A percentile compares a stretch with the other conserved stretches of the same genome.
Conservation (phyloP, 208 protist genomes). For the Herpetomonas tarakana region DNA sequence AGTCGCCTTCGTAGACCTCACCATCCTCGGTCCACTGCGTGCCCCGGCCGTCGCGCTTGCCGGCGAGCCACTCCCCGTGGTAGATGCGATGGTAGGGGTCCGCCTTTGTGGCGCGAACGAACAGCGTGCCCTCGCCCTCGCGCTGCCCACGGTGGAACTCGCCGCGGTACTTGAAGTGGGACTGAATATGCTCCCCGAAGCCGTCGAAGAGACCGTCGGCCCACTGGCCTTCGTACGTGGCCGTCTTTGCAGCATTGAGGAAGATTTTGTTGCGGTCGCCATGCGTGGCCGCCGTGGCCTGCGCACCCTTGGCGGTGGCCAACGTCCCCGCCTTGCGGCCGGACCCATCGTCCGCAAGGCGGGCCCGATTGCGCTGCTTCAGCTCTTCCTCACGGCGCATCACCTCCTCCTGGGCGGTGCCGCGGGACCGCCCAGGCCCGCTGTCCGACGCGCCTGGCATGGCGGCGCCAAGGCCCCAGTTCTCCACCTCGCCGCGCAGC, state of each 20-base stretch:
- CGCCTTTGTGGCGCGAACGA: conserved; percentile 47
- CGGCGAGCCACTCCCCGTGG: conserved; percentile 80
- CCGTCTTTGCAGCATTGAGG: conserved; percentile 70
- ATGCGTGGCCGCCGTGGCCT: conserved; percentile 43
- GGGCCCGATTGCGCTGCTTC: conserved; percentile 32
- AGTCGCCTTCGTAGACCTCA: conserved; percentile 89
- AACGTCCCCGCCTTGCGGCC: conserved; percentile 4
- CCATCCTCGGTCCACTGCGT: conserved; percentile 79
- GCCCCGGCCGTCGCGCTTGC: conserved; percentile 78
- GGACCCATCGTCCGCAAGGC: conserved; percentile 5
- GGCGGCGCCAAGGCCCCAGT: conserved; percentile 14
- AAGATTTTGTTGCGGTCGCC: conserved; percentile 78
- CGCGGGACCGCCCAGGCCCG: neutral
- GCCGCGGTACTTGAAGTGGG: conserved; percentile 75
- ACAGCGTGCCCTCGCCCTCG: conserved; percentile 84
- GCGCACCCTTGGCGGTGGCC: conserved; percentile 5
- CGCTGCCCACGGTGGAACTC: conserved; percentile 75
- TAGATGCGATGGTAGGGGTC: conserved; percentile 79
- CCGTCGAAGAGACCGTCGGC: conserved; percentile 76
- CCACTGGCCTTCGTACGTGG: conserved; percentile 91
- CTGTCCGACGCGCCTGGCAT: neutral
- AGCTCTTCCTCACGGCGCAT: conserved; percentile 30
- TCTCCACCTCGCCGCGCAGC: conserved; percentile 44
- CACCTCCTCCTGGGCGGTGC: neutral
- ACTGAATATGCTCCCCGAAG: conserved; percentile 78